Conservation (phyloP, 2,329 filamentous ascomycete genomes). For the Dactylellina haptotyla region DNA sequence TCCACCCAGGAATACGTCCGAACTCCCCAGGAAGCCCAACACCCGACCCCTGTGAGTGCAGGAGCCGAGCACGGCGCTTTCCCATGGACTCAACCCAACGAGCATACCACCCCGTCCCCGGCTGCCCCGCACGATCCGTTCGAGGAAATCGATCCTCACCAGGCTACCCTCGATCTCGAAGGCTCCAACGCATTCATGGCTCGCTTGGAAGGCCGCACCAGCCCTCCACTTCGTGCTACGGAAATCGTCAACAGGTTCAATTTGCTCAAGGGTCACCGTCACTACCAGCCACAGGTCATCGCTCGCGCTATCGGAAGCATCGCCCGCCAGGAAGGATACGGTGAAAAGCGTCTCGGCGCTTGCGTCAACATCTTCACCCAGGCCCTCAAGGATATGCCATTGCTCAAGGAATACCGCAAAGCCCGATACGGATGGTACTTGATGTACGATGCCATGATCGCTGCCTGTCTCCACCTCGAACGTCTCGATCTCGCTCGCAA, state of each 20-base stretch:
- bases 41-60: slow-evolving; percentile 70
- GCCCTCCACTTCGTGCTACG: slow-evolving; percentile 50
- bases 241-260: slow-evolving; percentile 54
- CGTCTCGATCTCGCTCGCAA: slow-evolving; percentile 82
- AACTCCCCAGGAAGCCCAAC: slow-evolving; percentile 34
- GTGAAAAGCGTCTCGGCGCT: slow-evolving; percentile 49
- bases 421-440: slow-evolving; percentile 96
- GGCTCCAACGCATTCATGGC: slow-evolving; percentile 53
- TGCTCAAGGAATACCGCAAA: slow-evolving; percentile 82
- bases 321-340: slow-evolving; percentile 50
- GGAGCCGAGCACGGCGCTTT: slow-evolving; percentile 75
- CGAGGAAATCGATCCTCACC: slow-evolving; percentile 68
- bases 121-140: slow-evolving; percentile 72
- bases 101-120: slow-evolving; percentile 64
- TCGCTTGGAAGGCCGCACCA: slow-evolving; percentile 49
- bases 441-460: slow-evolving; percentile 92
- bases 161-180: slow-evolving; percentile 50
- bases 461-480: slow-evolving; percentile 84
- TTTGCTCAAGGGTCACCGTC: slow-evolving; percentile 49
- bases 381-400: slow-evolving; percentile 87
- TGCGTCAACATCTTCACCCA: slow-evolving; percentile 74
- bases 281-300: slow-evolving; percentile 52
- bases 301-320: slow-evolving; percentile 53
- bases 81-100: slow-evolving; percentile 88
- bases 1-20: slow-evolving; percentile 63